These are phyloP conservation scores for Mallotus nudiflorus DNA, from an alignment of 345 rosid species.

Conservation along the genomic window DNA sequence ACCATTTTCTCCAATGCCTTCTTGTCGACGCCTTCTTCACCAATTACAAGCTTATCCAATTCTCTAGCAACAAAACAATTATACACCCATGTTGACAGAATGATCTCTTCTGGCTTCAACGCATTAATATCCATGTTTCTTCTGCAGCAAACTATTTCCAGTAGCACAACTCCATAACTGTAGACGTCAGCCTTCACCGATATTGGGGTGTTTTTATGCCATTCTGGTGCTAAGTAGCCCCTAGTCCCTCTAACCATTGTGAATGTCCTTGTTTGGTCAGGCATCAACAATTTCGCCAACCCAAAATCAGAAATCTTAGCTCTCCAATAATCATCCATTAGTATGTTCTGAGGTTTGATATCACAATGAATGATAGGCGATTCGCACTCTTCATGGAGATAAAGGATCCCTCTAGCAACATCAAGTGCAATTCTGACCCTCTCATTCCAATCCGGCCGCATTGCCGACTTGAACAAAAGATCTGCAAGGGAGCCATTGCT, in stretches of 20 bases:
- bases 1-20: slow-evolving; percentile 26
- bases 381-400: slow-evolving; percentile 29
- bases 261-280: slow-evolving; percentile 25
- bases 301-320: slow-evolving; percentile 34
- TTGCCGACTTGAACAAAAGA: slow-evolving; percentile 16
- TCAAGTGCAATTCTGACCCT: slow-evolving; percentile 17
- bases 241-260: slow-evolving; percentile 34
- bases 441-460: slow-evolving; percentile 13
- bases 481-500: slow-evolving; percentile 31
- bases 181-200: slow-evolving; percentile 27
- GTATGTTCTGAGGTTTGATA: slow-evolving; percentile 30
- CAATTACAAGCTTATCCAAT: slow-evolving; percentile 2
- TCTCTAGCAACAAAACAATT: background rate
- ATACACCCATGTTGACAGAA: slow-evolving; percentile 5
- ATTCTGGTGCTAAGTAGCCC: slow-evolving; percentile 35
- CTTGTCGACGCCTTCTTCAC: slow-evolving; percentile 13
- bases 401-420: slow-evolving; percentile 23
- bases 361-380: slow-evolving; percentile 25
- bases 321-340: slow-evolving; percentile 17
- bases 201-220: slow-evolving; percentile 17
- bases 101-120: background rate
- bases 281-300: slow-evolving; percentile 27
- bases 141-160: slow-evolving; percentile 26
- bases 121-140: slow-evolving; percentile 11
- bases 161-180: slow-evolving; percentile 24